Percentiles rank a stretch among this genome's conserved stretches.
These are phyloP conservation scores for Cyclaneusma minus DNA, from an alignment of 2,329 filamentous ascomycete genomes.

Conservation along the genomic window DNA sequence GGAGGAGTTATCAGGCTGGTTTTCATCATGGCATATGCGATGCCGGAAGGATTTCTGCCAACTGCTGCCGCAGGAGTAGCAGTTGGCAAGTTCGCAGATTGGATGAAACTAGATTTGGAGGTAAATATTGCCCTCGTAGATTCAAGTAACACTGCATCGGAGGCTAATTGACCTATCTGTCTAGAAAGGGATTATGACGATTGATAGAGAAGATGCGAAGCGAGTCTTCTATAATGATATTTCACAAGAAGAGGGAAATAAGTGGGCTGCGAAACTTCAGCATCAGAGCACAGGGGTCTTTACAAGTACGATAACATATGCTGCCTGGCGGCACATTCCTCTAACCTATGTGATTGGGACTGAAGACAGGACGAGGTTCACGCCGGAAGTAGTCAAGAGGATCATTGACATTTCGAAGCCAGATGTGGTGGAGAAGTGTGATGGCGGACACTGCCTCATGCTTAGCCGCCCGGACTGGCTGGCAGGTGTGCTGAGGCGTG, in stretches of 20 bases:
- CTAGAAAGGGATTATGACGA: too few relatives aligned
- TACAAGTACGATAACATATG: slow-evolving; percentile 12
- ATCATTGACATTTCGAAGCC: too few relatives aligned
- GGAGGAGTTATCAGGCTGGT: slow-evolving; percentile 22
- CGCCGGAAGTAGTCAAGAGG: too few relatives aligned
- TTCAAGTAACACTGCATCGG: slow-evolving; percentile 19
- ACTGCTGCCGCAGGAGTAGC: slow-evolving; percentile 15
- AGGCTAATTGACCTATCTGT: slow-evolving; percentile 17
- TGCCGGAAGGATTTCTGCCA: slow-evolving; percentile 7
- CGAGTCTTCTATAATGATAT: slow-evolving; percentile 28
- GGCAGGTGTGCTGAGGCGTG: too few relatives aligned
- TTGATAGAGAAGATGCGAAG: slow-evolving; percentile 16
- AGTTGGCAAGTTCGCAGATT: slow-evolving; percentile 22
- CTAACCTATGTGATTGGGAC: too few relatives aligned
- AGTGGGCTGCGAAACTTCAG: slow-evolving; percentile 23
- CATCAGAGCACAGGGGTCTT: slow-evolving; percentile 22
- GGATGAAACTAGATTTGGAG: slow-evolving; percentile 22
- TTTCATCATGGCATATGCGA: slow-evolving; percentile 23
- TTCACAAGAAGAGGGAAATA: slow-evolving; percentile 20
- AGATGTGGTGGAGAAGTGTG: too few relatives aligned
- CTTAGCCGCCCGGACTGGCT: too few relatives aligned
- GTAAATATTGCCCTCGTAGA: slow-evolving; percentile 22
- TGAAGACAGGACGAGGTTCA: too few relatives aligned
- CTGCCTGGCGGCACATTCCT: slow-evolving; percentile 16
- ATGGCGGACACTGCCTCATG: too few relatives aligned